These are phyloP conservation scores for Papilionanthe hybrid DNA, from an alignment of 116 monocot genomes.

Conservation along the genomic window DNA sequence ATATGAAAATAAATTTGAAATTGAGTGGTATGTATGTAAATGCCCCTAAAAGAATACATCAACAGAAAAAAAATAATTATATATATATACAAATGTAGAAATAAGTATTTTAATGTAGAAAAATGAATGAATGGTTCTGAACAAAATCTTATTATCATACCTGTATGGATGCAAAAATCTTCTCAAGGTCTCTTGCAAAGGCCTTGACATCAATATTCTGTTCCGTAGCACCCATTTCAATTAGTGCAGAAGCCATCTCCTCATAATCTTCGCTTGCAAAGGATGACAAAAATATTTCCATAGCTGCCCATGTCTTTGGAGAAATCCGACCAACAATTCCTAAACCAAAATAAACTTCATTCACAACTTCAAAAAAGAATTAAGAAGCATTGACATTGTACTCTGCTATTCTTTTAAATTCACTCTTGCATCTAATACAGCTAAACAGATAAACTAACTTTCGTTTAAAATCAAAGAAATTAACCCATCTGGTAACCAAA, in stretches of 20 bases:
- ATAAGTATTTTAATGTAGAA: not conserved
- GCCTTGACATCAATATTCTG: constrained; percentile 69
- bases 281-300: constrained; percentile 86
- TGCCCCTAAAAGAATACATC: no score
- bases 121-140: not conserved
- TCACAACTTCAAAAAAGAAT: not conserved
- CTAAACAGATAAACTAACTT: not conserved
- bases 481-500: not conserved
- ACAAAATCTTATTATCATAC: constrained; percentile 25
- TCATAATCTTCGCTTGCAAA: constrained; percentile 84
- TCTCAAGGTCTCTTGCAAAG: constrained; percentile 82
- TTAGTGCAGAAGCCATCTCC: constrained; percentile 70
- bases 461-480: not conserved
- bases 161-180: constrained; percentile 85
- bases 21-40: no score
- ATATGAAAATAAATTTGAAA: no score
- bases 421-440: not conserved
- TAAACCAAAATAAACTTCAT: constrained; percentile 24
- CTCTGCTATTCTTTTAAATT: not conserved
- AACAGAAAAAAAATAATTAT: no score
- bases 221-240: constrained; percentile 88
- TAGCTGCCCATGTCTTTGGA: constrained; percentile 94
- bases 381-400: not conserved
- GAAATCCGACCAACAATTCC: constrained; percentile 95
- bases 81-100: not conserved